A percentile compares a stretch with the other conserved stretches of the same genome.
phyloP scores from a whole-genome alignment of 2,329 filamentous ascomycete genomes.

The Diaporthe caulivora region DNA sequence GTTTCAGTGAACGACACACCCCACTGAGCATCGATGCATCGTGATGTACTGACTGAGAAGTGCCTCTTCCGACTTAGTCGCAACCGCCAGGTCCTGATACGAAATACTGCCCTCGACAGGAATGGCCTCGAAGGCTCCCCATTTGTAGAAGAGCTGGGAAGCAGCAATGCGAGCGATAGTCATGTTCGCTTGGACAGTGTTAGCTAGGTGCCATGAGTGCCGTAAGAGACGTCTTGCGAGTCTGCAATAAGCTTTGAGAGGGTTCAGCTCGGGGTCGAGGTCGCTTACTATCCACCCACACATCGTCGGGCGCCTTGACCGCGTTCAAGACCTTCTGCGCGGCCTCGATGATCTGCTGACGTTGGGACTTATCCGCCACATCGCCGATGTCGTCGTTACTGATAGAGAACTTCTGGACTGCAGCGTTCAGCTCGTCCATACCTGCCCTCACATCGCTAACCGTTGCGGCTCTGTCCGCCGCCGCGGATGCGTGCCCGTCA shows the following conservation, averaged over 20 bases:
- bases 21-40: background rate
- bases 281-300: conserved; percentile 33
- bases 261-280: background rate
- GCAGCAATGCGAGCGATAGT: conserved; percentile 22
- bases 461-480: background rate
- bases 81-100: conserved; percentile 40
- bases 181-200: conserved; percentile 39
- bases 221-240: background rate
- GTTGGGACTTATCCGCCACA: conserved; percentile 31
- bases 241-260: too few species aligned
- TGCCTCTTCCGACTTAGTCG: conserved; percentile 37
- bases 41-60: background rate
- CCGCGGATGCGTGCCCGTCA: background rate
- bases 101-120: conserved; percentile 41
- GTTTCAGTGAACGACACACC: background rate
- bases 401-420: background rate
- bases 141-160: conserved; percentile 44
- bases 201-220: background rate
- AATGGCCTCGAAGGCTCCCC: conserved; percentile 44
- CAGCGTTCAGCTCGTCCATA: background rate
- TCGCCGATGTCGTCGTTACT: background rate
- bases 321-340: conserved; percentile 29
- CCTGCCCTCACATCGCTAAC: background rate
- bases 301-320: conserved; percentile 24
- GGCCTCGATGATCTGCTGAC: conserved; percentile 33